phyloP scores from a whole-genome alignment of 2,329 filamentous ascomycete species.

The Parafenestella ontariensis region DNA sequence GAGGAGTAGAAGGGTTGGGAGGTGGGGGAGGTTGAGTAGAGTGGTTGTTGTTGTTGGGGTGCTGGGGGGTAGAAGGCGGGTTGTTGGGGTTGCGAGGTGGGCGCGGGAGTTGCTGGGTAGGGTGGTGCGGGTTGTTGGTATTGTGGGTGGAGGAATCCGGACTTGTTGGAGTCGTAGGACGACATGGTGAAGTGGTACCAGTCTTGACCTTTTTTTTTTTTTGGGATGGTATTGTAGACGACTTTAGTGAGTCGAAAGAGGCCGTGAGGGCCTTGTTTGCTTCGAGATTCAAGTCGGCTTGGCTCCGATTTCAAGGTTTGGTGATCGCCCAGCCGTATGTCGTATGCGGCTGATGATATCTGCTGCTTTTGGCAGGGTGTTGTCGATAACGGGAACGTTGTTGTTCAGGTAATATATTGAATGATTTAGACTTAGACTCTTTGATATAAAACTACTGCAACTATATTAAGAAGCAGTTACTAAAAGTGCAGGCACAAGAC shows the following conservation, averaged over 20 bases:
- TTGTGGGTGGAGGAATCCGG: constrained; percentile 18
- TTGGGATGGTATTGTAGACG: background rate
- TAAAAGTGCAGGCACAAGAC: background rate
- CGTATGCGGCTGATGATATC: constrained; percentile 15
- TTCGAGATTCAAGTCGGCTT: background rate
- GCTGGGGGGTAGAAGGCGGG: background rate
- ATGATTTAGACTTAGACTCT: background rate
- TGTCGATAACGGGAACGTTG: background rate
- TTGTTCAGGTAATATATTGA: background rate
- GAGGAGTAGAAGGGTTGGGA: constrained; percentile 6
- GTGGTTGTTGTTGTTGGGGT: constrained; percentile 4
- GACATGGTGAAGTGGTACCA: constrained; percentile 22
- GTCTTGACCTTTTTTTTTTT: background rate
- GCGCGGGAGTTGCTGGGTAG: constrained; percentile 19
- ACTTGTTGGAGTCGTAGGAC: constrained; percentile 29
- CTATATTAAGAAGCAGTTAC: background rate
- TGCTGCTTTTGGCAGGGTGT: background rate
- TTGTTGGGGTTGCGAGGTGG: constrained; percentile 2
- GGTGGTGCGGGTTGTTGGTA: constrained; percentile 21
- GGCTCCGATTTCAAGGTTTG: constrained; percentile 8
- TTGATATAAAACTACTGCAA: background rate
- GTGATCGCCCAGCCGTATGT: constrained; percentile 17
- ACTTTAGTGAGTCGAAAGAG: too few relatives aligned
- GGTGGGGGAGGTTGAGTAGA: constrained; percentile 4
- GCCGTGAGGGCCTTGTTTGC: background rate